phyloP scores from a whole-genome alignment of 768 basidiomycete species.

The Boletus pseudopeckii region DNA sequence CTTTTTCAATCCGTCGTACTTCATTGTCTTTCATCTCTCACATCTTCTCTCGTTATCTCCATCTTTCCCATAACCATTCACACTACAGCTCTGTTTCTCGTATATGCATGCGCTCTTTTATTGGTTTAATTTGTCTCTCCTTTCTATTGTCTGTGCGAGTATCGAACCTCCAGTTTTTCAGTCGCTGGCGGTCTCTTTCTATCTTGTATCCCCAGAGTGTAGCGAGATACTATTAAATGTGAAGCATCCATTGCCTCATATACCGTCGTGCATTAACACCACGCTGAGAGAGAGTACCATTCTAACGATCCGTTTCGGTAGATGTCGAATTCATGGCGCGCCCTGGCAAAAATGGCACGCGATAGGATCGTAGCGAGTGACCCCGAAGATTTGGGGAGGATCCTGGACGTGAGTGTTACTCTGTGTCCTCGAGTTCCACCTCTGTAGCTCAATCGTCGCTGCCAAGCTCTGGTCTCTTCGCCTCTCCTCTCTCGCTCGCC shows the following conservation, averaged over 20 bases:
- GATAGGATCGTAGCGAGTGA: slow-evolving; percentile 70
- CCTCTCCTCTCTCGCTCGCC: slow-evolving; percentile 70
- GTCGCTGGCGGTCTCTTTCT: slow-evolving; percentile 13
- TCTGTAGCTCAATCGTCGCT: slow-evolving; percentile 2
- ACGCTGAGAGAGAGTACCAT: not conserved
- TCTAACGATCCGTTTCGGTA: slow-evolving; percentile 30
- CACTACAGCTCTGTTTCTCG: slow-evolving; percentile 22
- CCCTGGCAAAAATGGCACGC: slow-evolving; percentile 79
- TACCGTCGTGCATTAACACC: not conserved
- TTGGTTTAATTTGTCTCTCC: slow-evolving; percentile 15
- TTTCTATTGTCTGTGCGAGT: slow-evolving; percentile 25
- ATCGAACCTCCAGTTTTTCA: slow-evolving; percentile 1
- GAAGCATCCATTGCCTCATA: not conserved
- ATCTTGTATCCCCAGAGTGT: slow-evolving; percentile 21
- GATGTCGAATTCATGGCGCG: slow-evolving; percentile 90
- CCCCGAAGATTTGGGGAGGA: slow-evolving; percentile 60
- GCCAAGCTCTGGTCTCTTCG: slow-evolving; percentile 80
- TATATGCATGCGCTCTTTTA: slow-evolving; percentile 19
- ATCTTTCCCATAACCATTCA: slow-evolving; percentile 8
- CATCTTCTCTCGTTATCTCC: slow-evolving; percentile 3
- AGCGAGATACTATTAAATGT: slow-evolving; percentile 21
- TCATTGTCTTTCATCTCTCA: slow-evolving; percentile 9
- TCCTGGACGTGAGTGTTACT: slow-evolving; percentile 58
- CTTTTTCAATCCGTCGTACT: slow-evolving; percentile 5
- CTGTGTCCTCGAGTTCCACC: not conserved